These are phyloP conservation scores for Nannizziopsis barbatae DNA, from an alignment of 2,329 filamentous ascomycete genomes.

Conservation along the genomic window DNA sequence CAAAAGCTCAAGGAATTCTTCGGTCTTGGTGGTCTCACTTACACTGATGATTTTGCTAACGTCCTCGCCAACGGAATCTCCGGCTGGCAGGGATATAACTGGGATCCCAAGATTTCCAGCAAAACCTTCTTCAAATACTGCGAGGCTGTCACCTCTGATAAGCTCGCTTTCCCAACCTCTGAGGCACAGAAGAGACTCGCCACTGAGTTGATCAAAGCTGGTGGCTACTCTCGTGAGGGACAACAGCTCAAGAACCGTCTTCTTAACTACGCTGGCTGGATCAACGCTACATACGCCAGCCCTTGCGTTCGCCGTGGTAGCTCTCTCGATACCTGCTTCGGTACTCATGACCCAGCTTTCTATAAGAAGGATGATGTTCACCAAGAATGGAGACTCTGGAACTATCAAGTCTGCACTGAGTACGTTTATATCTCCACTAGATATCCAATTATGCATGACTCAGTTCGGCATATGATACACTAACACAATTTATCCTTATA, in stretches of 20 bases:
- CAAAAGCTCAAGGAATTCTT: conserved; percentile 44
- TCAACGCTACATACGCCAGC: conserved; percentile 36
- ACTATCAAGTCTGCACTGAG: conserved; percentile 47
- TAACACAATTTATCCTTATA: conserved; percentile 17
- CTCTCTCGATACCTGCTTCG: conserved; percentile 44
- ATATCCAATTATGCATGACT: not conserved
- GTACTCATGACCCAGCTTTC: conserved; percentile 37
- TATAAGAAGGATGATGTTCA: conserved; percentile 37
- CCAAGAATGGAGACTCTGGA: conserved; percentile 43
- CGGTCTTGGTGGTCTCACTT: conserved; percentile 34
- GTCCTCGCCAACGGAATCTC: conserved; percentile 37
- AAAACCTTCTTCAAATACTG: conserved; percentile 45
- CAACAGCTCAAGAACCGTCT: conserved; percentile 39
- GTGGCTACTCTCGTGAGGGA: conserved; percentile 38
- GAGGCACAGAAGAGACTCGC: conserved; percentile 31
- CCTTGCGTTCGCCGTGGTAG: conserved; percentile 27
- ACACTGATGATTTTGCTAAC: conserved; percentile 45
- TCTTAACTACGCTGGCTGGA: conserved; percentile 48
- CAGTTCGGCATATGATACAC: not conserved
- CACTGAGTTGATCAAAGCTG: conserved; percentile 36
- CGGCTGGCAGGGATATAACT: conserved; percentile 47
- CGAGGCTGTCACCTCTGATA: conserved; percentile 42
- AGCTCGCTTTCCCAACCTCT: conserved; percentile 35
- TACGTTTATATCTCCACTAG: conserved; percentile 10
- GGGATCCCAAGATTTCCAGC: conserved; percentile 46